Evolutionary conservation across 306 rosid genomes (phyloP), one percentile per base, ranked within the genome.

Genomic region (Oxytropis ochrocephala): DNA sequence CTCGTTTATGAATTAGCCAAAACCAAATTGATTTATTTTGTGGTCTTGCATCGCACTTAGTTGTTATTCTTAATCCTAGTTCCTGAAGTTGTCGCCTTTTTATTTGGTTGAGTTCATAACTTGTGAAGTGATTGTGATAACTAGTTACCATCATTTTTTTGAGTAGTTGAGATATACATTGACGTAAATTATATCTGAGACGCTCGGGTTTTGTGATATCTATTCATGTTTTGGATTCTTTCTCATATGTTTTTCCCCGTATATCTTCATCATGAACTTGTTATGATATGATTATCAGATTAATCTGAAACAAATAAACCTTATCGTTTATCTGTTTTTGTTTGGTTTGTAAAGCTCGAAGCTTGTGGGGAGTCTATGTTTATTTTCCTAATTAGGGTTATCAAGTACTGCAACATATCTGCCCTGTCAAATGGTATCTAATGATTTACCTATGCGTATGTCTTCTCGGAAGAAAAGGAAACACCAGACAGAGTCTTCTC

Each of bases 381-480:
- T 49, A 39, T 53, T 59, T 50, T 58, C 36, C n/a, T 41, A 8
- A 18, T 39, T 64, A 57, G 13, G 56, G 19, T 42, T 67, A 52
- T 32, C 5, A 19, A 12, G 18, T 66, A 19, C 24, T 12, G n/a
- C 57, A 43, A 63, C 43, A 72, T 64, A 55, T 47, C 70, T 49
- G 44, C 21, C 17, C 42, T 5, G 53, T 64, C 61, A 59, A 65
- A 71, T 76, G 67, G 65, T 70, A 12, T 70, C 32, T 49, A 8
- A 38, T 48, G 7, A 35, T 5, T 13, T 35, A 41, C 29, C 19
- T 49, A 39, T 30, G 54, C 62, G 10, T 35, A 8, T 1, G 4
- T 8, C 9, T 6, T 42, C 10, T 0, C 24, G 75, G 51, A 80
- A 21, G 16, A 67, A 51, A 70, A 54, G 27, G 27, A 21, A 21